These are phyloP conservation scores for Boletus vinaceobasis DNA, from an alignment of 768 basidiomycete species.

Conservation along the genomic window DNA sequence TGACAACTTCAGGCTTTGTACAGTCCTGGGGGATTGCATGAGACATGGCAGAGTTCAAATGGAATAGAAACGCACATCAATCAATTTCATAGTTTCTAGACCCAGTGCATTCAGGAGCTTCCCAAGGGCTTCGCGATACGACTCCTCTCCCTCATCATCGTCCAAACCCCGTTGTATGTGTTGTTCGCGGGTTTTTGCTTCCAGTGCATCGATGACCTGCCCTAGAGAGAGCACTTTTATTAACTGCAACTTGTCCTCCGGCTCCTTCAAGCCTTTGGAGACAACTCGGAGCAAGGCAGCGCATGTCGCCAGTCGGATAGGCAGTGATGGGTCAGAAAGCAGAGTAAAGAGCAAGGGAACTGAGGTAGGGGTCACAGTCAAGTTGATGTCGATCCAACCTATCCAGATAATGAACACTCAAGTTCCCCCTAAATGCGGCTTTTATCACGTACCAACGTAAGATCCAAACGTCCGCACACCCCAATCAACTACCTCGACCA, in stretches of 20 bases:
- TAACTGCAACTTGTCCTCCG: slow-evolving; percentile 83
- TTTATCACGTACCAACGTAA: slow-evolving; percentile 76
- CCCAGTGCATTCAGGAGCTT: slow-evolving; percentile 80
- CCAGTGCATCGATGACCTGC: slow-evolving; percentile 76
- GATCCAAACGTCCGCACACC: slow-evolving; percentile 90
- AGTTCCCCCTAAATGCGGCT: not conserved
- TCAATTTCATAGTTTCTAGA: slow-evolving; percentile 75
- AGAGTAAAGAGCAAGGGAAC: slow-evolving; percentile 82
- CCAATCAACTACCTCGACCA: slow-evolving; percentile 83
- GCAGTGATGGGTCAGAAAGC: slow-evolving; percentile 70
- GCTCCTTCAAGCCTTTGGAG: slow-evolving; percentile 91
- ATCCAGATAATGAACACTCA: not conserved
- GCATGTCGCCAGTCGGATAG: slow-evolving; percentile 81
- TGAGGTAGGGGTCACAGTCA: slow-evolving; percentile 89
- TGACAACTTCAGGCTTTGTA: slow-evolving; percentile 52
- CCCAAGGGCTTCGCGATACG: slow-evolving; percentile 85
- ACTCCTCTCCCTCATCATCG: slow-evolving; percentile 84
- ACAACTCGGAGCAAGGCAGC: slow-evolving; percentile 79
- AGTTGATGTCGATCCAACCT: slow-evolving; percentile 98
- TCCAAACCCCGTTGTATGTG: slow-evolving; percentile 63
- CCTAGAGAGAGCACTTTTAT: slow-evolving; percentile 86
- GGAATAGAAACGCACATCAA: slow-evolving; percentile 53
- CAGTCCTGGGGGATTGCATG: slow-evolving; percentile 46
- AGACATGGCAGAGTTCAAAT: not conserved
- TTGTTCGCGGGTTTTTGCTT: slow-evolving; percentile 67